Evolutionary conservation across 768 basidiomycete genomes (phyloP).

Genomic region (Holtermannia corniformis): DNA sequence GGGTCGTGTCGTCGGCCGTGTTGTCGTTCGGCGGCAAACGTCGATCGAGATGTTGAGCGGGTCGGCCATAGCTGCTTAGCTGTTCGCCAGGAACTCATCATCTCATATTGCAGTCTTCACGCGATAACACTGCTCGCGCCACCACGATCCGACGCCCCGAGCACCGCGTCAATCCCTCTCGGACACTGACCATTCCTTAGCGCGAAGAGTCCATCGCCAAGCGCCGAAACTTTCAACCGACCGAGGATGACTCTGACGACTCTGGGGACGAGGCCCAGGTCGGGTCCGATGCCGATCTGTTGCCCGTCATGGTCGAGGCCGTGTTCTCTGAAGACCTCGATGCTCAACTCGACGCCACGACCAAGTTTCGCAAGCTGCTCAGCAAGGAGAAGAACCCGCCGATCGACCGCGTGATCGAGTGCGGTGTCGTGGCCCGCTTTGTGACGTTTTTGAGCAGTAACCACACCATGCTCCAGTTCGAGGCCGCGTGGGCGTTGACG

Average conservation of each 20-base stretch:
- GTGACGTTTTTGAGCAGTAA: slow-evolving; percentile 72
- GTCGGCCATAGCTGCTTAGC: no score
- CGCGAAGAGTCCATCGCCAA: slow-evolving; percentile 98
- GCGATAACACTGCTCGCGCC: background rate
- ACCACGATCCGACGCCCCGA: background rate
- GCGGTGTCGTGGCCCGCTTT: slow-evolving; percentile 92
- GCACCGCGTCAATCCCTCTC: background rate
- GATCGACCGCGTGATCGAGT: slow-evolving; percentile 91
- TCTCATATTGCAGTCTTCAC: no score
- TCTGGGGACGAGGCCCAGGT: slow-evolving; percentile 50
- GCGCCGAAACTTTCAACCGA: slow-evolving; percentile 82
- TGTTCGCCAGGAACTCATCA: no score
- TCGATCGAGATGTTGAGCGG: no score
- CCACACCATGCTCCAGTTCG: slow-evolving; percentile 57
- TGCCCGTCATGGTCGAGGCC: slow-evolving; percentile 65
- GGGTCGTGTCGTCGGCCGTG: background rate
- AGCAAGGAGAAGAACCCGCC: slow-evolving; percentile 99
- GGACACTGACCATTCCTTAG: slow-evolving; percentile 28
- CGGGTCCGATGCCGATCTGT: slow-evolving; percentile 56
- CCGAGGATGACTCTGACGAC: slow-evolving; percentile 80
- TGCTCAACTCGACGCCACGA: slow-evolving; percentile 90
- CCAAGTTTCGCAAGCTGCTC: slow-evolving; percentile 94
- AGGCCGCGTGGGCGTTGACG: slow-evolving; percentile 95
- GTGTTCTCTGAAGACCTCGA: slow-evolving; percentile 89
- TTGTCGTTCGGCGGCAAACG: background rate